Percentiles rank a stretch among this genome's conserved stretches.
These are phyloP conservation scores for Debaryomyces sp. DNA, from an alignment of 1,139 yeast genomes.

Conservation along the genomic window DNA sequence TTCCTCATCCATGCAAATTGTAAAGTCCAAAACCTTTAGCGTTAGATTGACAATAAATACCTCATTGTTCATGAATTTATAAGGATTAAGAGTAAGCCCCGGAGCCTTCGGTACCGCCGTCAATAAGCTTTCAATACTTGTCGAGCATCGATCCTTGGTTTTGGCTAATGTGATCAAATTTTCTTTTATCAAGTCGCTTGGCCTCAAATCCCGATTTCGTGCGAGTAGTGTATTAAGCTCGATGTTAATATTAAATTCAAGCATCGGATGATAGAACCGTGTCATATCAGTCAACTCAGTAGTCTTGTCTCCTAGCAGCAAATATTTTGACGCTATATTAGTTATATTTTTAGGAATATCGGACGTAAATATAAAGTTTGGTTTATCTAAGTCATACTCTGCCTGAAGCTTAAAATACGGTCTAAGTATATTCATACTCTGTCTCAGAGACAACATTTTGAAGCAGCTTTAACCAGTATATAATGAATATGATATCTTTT, in stretches of 20 bases:
- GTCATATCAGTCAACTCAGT: slow-evolving; percentile 11
- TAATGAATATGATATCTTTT: background rate
- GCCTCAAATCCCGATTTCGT: slow-evolving; percentile 31
- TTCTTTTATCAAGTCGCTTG: slow-evolving; percentile 37
- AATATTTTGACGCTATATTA: slow-evolving; percentile 6
- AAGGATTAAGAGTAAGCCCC: background rate
- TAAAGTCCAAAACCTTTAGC: slow-evolving; percentile 26
- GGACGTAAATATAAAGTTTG: slow-evolving; percentile 44
- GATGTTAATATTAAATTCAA: slow-evolving; percentile 32
- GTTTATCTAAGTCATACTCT: slow-evolving; percentile 33
- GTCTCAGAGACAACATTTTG: slow-evolving; percentile 6
- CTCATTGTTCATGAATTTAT: slow-evolving; percentile 21
- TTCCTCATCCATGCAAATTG: slow-evolving; percentile 16
- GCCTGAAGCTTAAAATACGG: slow-evolving; percentile 1
- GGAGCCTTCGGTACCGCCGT: background rate
- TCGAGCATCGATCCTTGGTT: slow-evolving; percentile 24
- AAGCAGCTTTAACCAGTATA: background rate
- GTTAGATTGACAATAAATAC: slow-evolving; percentile 37
- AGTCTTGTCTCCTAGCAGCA: slow-evolving; percentile 8
- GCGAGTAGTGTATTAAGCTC: slow-evolving; percentile 40
- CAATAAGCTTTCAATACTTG: background rate
- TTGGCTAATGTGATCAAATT: slow-evolving; percentile 40
- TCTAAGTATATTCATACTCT: slow-evolving; percentile 5
- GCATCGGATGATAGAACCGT: slow-evolving; percentile 9
- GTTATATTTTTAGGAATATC: slow-evolving; percentile 31